phyloP scores from a whole-genome alignment of 1,284 basidiomycete genomes.

The Pseudozyma flocculosa region DNA sequence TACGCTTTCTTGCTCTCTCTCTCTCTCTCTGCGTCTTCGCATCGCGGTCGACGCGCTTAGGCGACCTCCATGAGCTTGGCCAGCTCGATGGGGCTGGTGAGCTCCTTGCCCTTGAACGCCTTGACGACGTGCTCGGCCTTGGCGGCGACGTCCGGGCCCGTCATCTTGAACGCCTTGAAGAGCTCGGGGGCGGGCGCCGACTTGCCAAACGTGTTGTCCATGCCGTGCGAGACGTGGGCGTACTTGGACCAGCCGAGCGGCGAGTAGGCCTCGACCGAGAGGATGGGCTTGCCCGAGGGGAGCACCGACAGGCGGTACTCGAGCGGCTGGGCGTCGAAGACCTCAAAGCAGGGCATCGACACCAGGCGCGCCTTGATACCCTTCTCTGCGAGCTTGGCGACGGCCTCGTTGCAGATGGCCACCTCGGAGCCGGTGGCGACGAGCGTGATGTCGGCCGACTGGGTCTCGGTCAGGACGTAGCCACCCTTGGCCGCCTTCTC shows the following conservation, averaged over 20 bases:
- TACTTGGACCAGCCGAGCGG: constrained; percentile 56
- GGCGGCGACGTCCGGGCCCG: constrained; percentile 68
- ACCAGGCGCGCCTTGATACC: constrained; percentile 76
- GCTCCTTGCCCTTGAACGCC: constrained; percentile 79
- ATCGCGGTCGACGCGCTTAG: no score
- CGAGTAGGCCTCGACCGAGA: constrained; percentile 80
- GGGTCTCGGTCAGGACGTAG: constrained; percentile 80
- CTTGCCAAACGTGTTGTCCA: constrained; percentile 64
- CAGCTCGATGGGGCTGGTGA: constrained; percentile 71
- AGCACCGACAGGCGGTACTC: constrained; percentile 82
- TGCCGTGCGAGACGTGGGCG: constrained; percentile 52
- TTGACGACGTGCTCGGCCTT: constrained; percentile 80
- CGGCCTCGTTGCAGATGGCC: constrained; percentile 79
- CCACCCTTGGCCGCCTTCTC: constrained; percentile 82
- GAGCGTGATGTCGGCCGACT: constrained; percentile 76
- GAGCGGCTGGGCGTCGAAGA: constrained; percentile 80
- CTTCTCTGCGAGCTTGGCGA: constrained; percentile 68
- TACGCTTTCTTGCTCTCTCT: no score
- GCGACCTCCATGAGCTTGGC: no score
- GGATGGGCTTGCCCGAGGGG: constrained; percentile 81
- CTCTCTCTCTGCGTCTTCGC: no score
- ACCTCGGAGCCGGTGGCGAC: constrained; percentile 89
- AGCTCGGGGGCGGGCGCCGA: constrained; percentile 87
- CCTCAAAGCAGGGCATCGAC: constrained; percentile 83
- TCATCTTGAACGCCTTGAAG: constrained; percentile 64